These are phyloP conservation scores for Stagonosporopsis tanaceti DNA, from an alignment of 2,329 filamentous ascomycete species.

Conservation along the genomic window DNA sequence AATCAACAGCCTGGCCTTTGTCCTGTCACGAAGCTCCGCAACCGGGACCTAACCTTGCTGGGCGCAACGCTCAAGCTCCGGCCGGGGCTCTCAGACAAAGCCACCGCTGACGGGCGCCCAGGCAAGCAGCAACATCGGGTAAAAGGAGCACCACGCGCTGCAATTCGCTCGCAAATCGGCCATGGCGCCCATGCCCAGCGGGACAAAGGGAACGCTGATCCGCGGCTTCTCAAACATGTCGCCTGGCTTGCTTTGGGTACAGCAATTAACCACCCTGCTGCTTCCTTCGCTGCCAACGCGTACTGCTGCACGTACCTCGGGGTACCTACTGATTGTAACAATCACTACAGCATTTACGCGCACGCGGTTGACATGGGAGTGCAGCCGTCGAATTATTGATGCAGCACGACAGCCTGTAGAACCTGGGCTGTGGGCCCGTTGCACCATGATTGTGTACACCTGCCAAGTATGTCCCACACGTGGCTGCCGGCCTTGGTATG, in stretches of 20 bases:
- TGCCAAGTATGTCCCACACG: conserved; percentile 13
- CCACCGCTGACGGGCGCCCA: conserved; percentile 32
- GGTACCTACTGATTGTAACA: conserved; percentile 10
- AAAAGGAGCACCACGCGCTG: conserved; percentile 39
- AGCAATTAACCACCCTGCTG: conserved; percentile 18
- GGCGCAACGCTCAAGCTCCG: conserved; percentile 1
- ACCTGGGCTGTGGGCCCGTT: conserved; percentile 20
- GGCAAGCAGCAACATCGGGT: conserved; percentile 32
- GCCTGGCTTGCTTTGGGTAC: conserved; percentile 5
- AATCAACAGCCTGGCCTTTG: conserved; percentile 12
- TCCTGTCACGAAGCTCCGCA: conserved; percentile 5
- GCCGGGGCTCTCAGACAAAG: conserved; percentile 18
- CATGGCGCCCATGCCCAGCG: conserved; percentile 20
- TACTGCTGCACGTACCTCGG: not conserved
- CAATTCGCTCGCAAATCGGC: conserved; percentile 37
- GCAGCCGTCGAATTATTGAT: not conserved
- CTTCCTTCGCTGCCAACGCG: conserved; percentile 8
- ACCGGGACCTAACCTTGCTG: conserved; percentile 5
- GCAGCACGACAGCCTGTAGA: not conserved
- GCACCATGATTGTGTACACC: not conserved
- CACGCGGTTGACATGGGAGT: conserved; percentile 1
- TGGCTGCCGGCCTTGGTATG: conserved; percentile 19
- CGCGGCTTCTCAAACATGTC: conserved; percentile 20
- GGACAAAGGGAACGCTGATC: conserved; percentile 33
- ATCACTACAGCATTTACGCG: not conserved